Conservation (phyloP, 2,329 filamentous ascomycete species). For the Cordyceps javanica region DNA sequence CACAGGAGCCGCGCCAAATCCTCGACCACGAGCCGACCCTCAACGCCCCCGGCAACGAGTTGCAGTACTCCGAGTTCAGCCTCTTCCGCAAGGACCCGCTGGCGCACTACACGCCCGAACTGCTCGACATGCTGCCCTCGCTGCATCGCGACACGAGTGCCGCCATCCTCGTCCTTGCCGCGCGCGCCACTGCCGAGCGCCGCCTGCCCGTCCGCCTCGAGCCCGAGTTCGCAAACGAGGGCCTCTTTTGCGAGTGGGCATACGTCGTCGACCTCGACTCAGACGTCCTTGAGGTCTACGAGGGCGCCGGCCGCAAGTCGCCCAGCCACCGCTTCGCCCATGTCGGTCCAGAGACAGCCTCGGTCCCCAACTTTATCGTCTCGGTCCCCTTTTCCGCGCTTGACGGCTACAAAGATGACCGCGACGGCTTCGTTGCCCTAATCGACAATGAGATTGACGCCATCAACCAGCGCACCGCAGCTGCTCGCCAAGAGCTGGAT, state of each 20-base stretch:
- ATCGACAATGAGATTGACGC: not conserved
- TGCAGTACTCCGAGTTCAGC: not conserved
- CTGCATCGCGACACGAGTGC: not conserved
- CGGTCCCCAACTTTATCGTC: not conserved
- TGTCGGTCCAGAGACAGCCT: not conserved
- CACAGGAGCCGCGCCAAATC: not conserved
- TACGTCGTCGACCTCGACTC: conserved; percentile 9
- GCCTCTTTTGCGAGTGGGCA: conserved; percentile 4
- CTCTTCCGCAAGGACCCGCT: not conserved
- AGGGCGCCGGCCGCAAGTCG: not conserved
- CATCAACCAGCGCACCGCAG: not conserved
- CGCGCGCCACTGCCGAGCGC: not conserved
- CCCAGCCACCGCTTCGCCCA: not conserved
- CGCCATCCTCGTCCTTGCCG: conserved; percentile 3
- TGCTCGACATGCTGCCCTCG: conserved; percentile 6
- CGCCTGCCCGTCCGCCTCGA: not conserved
- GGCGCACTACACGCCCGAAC: not conserved
- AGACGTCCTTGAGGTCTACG: not conserved
- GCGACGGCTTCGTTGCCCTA: not conserved
- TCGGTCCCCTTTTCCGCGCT: not conserved
- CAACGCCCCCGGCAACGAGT: not conserved
- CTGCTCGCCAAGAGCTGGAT: not conserved
- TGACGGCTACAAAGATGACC: not conserved
- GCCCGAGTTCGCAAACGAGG: conserved; percentile 7
- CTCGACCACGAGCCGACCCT: not conserved